A percentile compares a stretch with the other conserved stretches of the same genome.
These are phyloP conservation scores for Euphrasia arctica DNA, from an alignment of 305 asterid species.

Conservation along the genomic window DNA sequence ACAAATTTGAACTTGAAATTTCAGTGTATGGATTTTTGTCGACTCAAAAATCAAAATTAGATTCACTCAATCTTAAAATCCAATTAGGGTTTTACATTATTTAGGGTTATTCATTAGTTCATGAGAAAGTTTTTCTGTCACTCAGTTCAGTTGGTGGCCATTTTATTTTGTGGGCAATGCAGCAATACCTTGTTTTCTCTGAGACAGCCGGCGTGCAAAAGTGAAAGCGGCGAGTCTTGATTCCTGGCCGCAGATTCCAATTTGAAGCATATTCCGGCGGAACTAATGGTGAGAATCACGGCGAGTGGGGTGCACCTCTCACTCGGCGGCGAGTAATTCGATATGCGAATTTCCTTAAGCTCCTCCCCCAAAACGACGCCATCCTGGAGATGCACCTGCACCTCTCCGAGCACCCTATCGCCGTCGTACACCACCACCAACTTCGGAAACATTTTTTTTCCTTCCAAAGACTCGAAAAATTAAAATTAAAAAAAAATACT, in stretches of 20 bases:
- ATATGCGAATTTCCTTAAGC: constrained; percentile 65
- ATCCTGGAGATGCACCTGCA: constrained; percentile 55
- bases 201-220: constrained; percentile 92
- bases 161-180: constrained; percentile 26
- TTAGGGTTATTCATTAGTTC: constrained; percentile 14
- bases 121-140: constrained; percentile 5
- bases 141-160: constrained; percentile 21
- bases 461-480: background rate
- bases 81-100: constrained; percentile 23
- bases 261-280: constrained; percentile 70
- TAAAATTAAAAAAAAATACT: constrained; percentile 20
- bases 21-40: background rate
- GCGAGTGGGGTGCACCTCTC: constrained; percentile 98
- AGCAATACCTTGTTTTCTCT: constrained; percentile 90
- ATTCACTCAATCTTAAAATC: constrained; percentile 23
- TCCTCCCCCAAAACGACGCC: constrained; percentile 52
- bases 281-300: constrained; percentile 69
- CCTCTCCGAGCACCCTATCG: constrained; percentile 77
- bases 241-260: constrained; percentile 58
- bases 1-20: constrained; percentile 6
- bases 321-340: constrained; percentile 74
- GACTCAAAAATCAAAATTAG: constrained; percentile 21
- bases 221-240: constrained; percentile 66
- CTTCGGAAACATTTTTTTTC: constrained; percentile 45
- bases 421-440: constrained; percentile 64